phyloP scores from a whole-genome alignment of 2,329 filamentous ascomycete genomes.

The Pestalotiopsis fici region DNA sequence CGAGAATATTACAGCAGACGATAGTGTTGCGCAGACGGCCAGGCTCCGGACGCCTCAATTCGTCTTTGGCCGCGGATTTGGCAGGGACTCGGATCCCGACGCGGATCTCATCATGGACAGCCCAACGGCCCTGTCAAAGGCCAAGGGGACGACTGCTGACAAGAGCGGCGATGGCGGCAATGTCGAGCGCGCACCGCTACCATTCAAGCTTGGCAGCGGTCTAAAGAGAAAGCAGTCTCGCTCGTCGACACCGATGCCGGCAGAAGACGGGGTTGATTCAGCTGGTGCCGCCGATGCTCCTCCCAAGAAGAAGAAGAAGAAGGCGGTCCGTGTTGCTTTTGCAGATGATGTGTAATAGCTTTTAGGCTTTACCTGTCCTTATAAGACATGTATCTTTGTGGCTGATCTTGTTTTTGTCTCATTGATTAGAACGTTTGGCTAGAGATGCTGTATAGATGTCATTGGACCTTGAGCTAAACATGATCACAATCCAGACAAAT shows the following conservation, averaged over 20 bases:
- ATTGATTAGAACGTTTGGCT: no score
- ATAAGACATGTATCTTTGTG: no score
- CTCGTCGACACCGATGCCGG: background rate
- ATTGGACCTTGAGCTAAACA: no score
- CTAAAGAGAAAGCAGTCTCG: conserved; percentile 1
- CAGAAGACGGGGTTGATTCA: background rate
- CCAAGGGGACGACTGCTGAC: no score
- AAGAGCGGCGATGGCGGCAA: background rate
- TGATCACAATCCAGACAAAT: no score
- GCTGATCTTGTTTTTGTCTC: no score
- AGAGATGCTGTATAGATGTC: no score
- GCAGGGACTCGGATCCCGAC: conserved; percentile 42
- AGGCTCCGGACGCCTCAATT: conserved; percentile 44
- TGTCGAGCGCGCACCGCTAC: background rate
- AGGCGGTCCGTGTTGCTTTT: background rate
- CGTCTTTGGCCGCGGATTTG: conserved; percentile 54
- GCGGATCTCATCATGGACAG: conserved; percentile 41
- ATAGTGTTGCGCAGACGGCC: conserved; percentile 50
- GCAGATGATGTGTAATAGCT: conserved; percentile 1
- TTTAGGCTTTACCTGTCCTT: no score
- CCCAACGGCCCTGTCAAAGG: conserved; percentile 10
- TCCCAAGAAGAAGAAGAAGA: background rate
- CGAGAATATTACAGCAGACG: conserved; percentile 11
- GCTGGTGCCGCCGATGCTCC: background rate
- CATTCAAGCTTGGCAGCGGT: background rate